These are phyloP conservation scores for Coemansia guatemalensis DNA, from an alignment of 192 early-diverging fungal species.

Conservation along the genomic window DNA sequence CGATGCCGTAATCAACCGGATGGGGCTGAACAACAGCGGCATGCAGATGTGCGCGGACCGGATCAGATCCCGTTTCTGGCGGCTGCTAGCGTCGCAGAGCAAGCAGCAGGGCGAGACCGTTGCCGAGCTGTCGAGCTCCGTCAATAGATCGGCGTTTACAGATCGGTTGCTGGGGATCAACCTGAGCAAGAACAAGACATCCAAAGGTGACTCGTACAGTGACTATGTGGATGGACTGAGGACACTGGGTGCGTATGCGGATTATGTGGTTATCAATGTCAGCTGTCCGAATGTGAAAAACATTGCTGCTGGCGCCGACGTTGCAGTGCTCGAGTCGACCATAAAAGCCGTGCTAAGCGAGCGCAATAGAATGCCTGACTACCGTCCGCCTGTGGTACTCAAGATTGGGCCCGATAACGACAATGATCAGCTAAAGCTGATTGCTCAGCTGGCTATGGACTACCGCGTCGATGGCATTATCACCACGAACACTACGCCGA, in stretches of 20 bases:
- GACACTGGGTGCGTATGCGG: slow-evolving; percentile 73
- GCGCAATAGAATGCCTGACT: slow-evolving; percentile 48
- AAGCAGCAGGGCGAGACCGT: slow-evolving; percentile 51
- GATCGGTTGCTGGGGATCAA: slow-evolving; percentile 79
- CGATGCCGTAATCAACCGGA: slow-evolving; percentile 82
- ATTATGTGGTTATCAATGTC: slow-evolving; percentile 89
- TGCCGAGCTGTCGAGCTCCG: slow-evolving; percentile 32
- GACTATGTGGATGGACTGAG: slow-evolving; percentile 84
- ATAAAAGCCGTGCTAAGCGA: slow-evolving; percentile 64
- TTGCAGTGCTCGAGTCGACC: slow-evolving; percentile 69
- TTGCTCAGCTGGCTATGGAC: slow-evolving; percentile 71
- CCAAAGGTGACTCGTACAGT: slow-evolving; percentile 61
- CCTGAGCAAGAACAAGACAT: slow-evolving; percentile 85
- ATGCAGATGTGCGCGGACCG: slow-evolving; percentile 61
- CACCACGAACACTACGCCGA: slow-evolving; percentile 84
- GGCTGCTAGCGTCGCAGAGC: slow-evolving; percentile 57
- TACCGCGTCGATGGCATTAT: slow-evolving; percentile 84
- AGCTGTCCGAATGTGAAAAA: slow-evolving; percentile 88
- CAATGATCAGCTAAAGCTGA: slow-evolving; percentile 70
- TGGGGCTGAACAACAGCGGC: slow-evolving; percentile 88
- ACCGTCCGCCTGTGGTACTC: slow-evolving; percentile 74
- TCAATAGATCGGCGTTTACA: slow-evolving; percentile 59
- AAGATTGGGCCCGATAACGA: slow-evolving; percentile 90
- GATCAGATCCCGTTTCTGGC: slow-evolving; percentile 71
- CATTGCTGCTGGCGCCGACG: slow-evolving; percentile 67